Conservation (phyloP, 2,329 filamentous ascomycete species). For the Corinectria fuckeliana region DNA sequence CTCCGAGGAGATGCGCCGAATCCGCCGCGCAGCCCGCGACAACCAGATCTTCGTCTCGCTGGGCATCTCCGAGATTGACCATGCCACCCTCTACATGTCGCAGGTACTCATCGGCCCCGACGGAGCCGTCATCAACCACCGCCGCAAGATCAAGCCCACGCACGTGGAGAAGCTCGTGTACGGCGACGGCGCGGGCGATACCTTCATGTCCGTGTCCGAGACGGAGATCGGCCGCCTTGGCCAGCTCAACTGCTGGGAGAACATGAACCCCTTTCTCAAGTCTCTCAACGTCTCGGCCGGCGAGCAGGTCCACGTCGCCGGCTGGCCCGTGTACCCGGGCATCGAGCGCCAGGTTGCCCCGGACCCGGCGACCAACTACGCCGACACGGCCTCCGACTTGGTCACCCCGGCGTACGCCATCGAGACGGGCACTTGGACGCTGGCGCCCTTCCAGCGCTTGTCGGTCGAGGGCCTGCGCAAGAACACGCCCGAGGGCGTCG, state of each 20-base stretch:
- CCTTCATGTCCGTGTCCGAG: slow-evolving; percentile 55
- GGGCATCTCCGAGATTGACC: slow-evolving; percentile 57
- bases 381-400: slow-evolving; percentile 34
- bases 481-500: slow-evolving; percentile 36
- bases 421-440: slow-evolving; percentile 36
- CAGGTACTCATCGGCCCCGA: slow-evolving; percentile 59
- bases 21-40: slow-evolving; percentile 49
- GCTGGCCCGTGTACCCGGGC: slow-evolving; percentile 39
- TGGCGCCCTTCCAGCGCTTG: slow-evolving; percentile 35
- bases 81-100: slow-evolving; percentile 53
- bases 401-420: slow-evolving; percentile 37
- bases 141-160: slow-evolving; percentile 59
- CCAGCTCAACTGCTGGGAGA: slow-evolving; percentile 63
- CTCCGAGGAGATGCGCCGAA: slow-evolving; percentile 52
- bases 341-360: slow-evolving; percentile 30
- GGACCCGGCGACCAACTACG: slow-evolving; percentile 37
- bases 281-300: slow-evolving; percentile 36
- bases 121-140: slow-evolving; percentile 53
- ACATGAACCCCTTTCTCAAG: slow-evolving; percentile 46
- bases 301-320: slow-evolving; percentile 41
- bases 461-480: slow-evolving; percentile 33
- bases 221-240: slow-evolving; percentile 59
- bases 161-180: slow-evolving; percentile 57
- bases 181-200: slow-evolving; percentile 63
- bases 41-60: slow-evolving; percentile 54